Conservation (phyloP, 768 basidiomycete species). For the Kwoniella dejecticola region DNA sequence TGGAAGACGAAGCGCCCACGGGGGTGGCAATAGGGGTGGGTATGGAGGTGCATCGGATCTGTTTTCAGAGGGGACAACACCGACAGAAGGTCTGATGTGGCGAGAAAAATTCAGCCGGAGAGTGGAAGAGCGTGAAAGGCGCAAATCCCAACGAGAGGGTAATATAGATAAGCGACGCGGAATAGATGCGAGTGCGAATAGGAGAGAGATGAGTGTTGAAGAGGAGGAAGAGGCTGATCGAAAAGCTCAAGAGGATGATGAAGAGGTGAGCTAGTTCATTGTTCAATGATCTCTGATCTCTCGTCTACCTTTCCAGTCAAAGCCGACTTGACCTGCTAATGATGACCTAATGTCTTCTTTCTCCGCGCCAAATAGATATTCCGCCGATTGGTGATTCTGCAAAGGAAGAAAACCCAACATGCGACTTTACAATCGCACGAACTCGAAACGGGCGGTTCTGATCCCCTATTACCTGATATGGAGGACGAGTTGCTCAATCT, state of each 20-base stretch:
- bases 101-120: conserved; percentile 35
- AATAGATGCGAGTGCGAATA: neutral
- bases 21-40: too few species aligned
- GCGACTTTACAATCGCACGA: conserved; percentile 35
- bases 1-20: too few species aligned
- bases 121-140: conserved; percentile 37
- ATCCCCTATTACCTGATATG: conserved; percentile 37
- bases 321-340: too few species aligned
- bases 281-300: too few species aligned
- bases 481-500: conserved; percentile 27
- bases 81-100: conserved; percentile 42
- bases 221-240: conserved; percentile 45
- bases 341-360: too few species aligned
- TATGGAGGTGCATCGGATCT: conserved; percentile 11
- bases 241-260: conserved; percentile 47
- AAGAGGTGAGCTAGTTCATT: conserved; percentile 37
- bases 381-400: conserved; percentile 39
- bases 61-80: conserved; percentile 35
- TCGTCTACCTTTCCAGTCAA: too few species aligned
- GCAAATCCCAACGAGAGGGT: conserved; percentile 23
- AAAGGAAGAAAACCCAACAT: conserved; percentile 31
- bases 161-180: conserved; percentile 33
- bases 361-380: conserved; percentile 32
- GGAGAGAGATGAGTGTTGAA: conserved; percentile 6
- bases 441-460: conserved; percentile 37